Evolutionary conservation across 495 filamentous ascomycete species (phyloP).

Genomic region (Peziza echinospora): DNA sequence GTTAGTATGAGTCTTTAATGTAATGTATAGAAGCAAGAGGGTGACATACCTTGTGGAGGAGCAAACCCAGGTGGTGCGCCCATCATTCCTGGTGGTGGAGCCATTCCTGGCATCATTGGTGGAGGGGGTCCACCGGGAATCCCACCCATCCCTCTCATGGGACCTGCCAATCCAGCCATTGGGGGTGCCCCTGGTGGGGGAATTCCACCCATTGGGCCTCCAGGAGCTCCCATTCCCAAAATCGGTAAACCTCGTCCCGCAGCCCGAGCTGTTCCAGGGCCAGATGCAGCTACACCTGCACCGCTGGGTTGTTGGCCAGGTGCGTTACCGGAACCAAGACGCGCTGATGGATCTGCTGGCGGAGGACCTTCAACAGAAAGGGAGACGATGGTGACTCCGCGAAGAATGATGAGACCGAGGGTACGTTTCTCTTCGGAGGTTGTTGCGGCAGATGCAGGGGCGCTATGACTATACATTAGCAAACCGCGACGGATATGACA

Average conservation of each 20-base stretch:
- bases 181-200: slow-evolving; percentile 10
- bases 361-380: slow-evolving; percentile 90
- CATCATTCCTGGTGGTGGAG: slow-evolving; percentile 46
- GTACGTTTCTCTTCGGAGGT: slow-evolving; percentile 87
- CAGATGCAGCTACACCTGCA: slow-evolving; percentile 43
- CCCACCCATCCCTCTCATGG: slow-evolving; percentile 28
- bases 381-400: slow-evolving; percentile 79
- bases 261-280: slow-evolving; percentile 77
- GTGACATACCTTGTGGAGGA: slow-evolving; percentile 27
- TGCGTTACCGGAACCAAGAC: slow-evolving; percentile 46
- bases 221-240: slow-evolving; percentile 31
- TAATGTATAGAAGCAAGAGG: slow-evolving; percentile 28
- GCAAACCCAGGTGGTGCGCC: slow-evolving; percentile 22
- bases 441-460: slow-evolving; percentile 39
- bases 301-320: slow-evolving; percentile 20
- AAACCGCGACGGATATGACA: too few relatives aligned
- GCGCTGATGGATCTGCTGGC: slow-evolving; percentile 78
- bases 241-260: slow-evolving; percentile 73
- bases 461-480: too few relatives aligned
- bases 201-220: slow-evolving; percentile 11
- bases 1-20: slow-evolving; percentile 22
- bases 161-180: slow-evolving; percentile 10
- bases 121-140: slow-evolving; percentile 63
- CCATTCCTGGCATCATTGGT: slow-evolving; percentile 41
- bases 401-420: slow-evolving; percentile 81